Conservation (phyloP, 495 filamentous ascomycete genomes). For the Xylaria nigripes region DNA sequence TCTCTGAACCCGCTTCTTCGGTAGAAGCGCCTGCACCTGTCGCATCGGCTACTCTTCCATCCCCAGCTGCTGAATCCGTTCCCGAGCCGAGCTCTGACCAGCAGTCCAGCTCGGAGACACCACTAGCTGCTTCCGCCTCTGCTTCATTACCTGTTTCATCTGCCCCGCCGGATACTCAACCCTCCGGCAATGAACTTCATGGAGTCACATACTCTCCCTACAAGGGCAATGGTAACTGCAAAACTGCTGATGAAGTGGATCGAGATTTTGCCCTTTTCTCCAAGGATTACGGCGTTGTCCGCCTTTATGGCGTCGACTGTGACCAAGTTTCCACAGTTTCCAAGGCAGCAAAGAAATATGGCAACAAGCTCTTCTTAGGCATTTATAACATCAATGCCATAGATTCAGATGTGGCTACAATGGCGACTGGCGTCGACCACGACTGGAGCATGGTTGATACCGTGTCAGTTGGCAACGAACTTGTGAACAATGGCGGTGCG, state of each 20-base stretch:
- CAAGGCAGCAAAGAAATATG: constrained; percentile 47
- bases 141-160: constrained; percentile 11
- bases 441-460: constrained; percentile 62
- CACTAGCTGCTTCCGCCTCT: constrained; percentile 7
- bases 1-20: neutral
- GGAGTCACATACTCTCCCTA: constrained; percentile 74
- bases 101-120: constrained; percentile 7
- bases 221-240: constrained; percentile 57
- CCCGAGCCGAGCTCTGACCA: constrained; percentile 12
- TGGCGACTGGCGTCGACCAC: constrained; percentile 41
- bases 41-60: constrained; percentile 2
- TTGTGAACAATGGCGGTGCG: constrained; percentile 57
- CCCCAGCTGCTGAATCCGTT: constrained; percentile 10
- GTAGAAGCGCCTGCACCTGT: neutral
- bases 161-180: constrained; percentile 5
- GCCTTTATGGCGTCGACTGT: constrained; percentile 78
- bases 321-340: constrained; percentile 56
- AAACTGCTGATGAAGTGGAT: constrained; percentile 51
- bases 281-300: constrained; percentile 49
- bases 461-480: constrained; percentile 72
- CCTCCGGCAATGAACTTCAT: constrained; percentile 23
- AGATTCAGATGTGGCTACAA: constrained; percentile 41
- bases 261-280: constrained; percentile 50
- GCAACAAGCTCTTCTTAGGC: constrained; percentile 64
- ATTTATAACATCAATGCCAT: constrained; percentile 58